phyloP scores from a whole-genome alignment of 306 rosid genomes.

The Mucuna pruriens region DNA sequence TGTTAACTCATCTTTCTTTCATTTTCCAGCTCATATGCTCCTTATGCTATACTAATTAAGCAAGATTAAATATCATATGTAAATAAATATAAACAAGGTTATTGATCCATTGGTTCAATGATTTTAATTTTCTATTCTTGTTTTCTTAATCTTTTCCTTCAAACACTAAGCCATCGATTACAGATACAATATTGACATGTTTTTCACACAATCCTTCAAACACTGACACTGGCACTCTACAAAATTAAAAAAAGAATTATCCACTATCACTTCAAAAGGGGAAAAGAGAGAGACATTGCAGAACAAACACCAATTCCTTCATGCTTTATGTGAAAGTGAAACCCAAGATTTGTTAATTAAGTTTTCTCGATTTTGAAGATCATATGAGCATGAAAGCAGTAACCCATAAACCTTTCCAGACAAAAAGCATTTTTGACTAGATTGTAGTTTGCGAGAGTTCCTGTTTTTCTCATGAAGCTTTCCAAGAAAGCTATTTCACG shows the following conservation, averaged over 20 bases:
- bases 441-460: neutral
- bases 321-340: slow-evolving; percentile 19
- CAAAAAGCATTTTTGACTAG: slow-evolving; percentile 29
- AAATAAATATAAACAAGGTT: too few relatives aligned
- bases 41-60: too few relatives aligned
- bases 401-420: slow-evolving; percentile 7
- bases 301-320: neutral
- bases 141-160: too few relatives aligned
- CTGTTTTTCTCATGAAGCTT: neutral
- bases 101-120: too few relatives aligned
- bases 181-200: too few relatives aligned
- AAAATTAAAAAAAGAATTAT: neutral
- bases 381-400: neutral
- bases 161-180: too few relatives aligned
- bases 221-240: neutral
- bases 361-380: slow-evolving; percentile 25
- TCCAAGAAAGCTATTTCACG: neutral
- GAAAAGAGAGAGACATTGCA: neutral
- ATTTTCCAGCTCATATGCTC: too few relatives aligned
- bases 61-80: too few relatives aligned
- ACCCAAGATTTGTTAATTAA: neutral
- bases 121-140: too few relatives aligned
- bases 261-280: neutral
- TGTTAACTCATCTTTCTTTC: too few relatives aligned
- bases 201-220: neutral